Base-by-base conservation (phyloP, 2,329 filamentous ascomycete genomes). In the Monilinia vaccinii-corymbosi region DNA sequence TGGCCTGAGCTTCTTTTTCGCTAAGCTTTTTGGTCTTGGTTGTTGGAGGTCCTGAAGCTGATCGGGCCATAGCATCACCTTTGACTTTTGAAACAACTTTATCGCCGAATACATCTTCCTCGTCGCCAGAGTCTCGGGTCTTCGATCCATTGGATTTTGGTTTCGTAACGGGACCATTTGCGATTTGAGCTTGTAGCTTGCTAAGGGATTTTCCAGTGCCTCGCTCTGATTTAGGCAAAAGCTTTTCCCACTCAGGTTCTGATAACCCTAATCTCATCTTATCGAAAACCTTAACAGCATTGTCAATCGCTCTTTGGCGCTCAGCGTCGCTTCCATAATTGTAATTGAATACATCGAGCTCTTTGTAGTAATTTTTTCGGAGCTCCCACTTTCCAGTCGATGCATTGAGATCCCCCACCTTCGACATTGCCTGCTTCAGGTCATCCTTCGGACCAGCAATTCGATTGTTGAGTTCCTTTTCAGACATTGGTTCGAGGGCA, bases 341-440 rank as follows among this genome's bases (percentile, higher is more conserved):
- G 69, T 84, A 85, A 60, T 77, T 79, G 78, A 81, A 87, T 25
- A 85, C 81, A 65, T 87, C 83, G 16, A 87, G 76, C 64, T 87
- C 84, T 71, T 80, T 85, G 78, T 80, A 87, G 63, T 78, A 81
- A 28, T 76, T 73, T 72, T 81, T 83, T 62, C 79, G 78, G 65
- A 86, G 72, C 38, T 75, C 72, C 77, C 80, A 87, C 64, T 77
- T 82, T 62, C 80, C 76, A 5, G 73, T 73, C 2, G 74, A 71
- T 25, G 16, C 7, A 5, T 76, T 75, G 65, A 86, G 78, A 18
- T 86, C 83, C n/a, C 77, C 72, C 13, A 53, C 50, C 72, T 86
- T 87, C 52, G 80, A 75, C 14, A 87, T 71, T 0, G 78, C 78
- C 3, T 73, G 71, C 58, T 76, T 76, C 65, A 86, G 78, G n/a